A percentile compares a stretch with the other conserved stretches of the same genome.
Conservation (phyloP, 2,329 filamentous ascomycete species). For the Cladosporium sp. region DNA sequence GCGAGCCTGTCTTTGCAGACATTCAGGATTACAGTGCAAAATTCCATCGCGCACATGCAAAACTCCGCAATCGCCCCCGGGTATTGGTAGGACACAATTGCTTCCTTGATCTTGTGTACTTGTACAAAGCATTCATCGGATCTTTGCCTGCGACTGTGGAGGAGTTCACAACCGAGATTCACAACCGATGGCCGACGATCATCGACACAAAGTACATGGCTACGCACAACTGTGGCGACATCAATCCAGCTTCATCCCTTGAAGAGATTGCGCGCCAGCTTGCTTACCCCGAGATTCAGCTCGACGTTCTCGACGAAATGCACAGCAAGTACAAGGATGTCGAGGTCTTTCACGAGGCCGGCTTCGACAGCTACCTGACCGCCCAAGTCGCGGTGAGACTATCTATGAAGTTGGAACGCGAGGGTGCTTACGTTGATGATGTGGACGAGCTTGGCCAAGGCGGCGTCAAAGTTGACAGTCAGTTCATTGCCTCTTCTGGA, state of each 20-base stretch:
- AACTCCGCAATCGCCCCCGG: conserved; percentile 44
- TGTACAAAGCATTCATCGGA: conserved; percentile 61
- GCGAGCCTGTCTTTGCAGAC: conserved; percentile 34
- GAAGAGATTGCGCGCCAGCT: conserved; percentile 47
- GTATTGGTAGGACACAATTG: conserved; percentile 62
- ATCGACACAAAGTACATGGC: conserved; percentile 63
- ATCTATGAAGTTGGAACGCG: conserved; percentile 47
- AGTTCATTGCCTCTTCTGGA: neutral
- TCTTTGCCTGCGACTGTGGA: conserved; percentile 50
- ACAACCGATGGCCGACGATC: conserved; percentile 53
- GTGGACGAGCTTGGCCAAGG: conserved; percentile 17
- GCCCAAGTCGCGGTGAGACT: conserved; percentile 56
- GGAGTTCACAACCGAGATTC: conserved; percentile 50
- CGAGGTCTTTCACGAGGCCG: conserved; percentile 54
- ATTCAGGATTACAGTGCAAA: conserved; percentile 33
- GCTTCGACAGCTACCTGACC: conserved; percentile 59
- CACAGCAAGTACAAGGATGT: conserved; percentile 39
- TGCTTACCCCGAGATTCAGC: conserved; percentile 36
- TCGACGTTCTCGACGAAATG: conserved; percentile 36
- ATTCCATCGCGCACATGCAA: conserved; percentile 37
- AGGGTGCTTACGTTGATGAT: conserved; percentile 31
- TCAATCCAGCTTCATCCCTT: conserved; percentile 47
- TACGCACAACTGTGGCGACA: conserved; percentile 51
- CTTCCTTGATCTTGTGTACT: conserved; percentile 60
- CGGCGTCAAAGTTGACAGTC: conserved; percentile 15